These are phyloP conservation scores for Pythium folliculosum DNA, from an alignment of 352 stramenopile genomes.

Conservation along the genomic window DNA sequence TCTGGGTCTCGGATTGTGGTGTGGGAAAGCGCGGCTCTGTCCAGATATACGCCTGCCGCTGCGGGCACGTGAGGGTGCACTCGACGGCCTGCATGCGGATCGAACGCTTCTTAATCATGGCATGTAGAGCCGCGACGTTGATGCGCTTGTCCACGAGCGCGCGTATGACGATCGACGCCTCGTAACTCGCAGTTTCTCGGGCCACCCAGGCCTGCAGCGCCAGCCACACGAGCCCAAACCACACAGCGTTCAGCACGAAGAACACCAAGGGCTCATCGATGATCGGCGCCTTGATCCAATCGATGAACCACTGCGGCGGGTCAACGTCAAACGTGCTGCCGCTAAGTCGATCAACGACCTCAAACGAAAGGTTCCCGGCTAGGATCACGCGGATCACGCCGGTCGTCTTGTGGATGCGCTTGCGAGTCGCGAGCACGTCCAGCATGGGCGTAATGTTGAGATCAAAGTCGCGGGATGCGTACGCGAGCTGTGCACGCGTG, in stretches of 20 bases:
- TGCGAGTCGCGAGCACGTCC: constrained; percentile 62
- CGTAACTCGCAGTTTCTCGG: constrained; percentile 51
- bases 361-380: constrained; percentile 92
- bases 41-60: constrained; percentile 85
- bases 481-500: constrained; percentile 86
- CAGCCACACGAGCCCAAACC: constrained; percentile 67
- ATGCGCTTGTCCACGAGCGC: constrained; percentile 74
- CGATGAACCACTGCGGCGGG: constrained; percentile 83
- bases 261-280: constrained; percentile 68
- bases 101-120: constrained; percentile 42
- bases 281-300: constrained; percentile 72
- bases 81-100: constrained; percentile 41
- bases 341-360: constrained; percentile 94
- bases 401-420: constrained; percentile 63
- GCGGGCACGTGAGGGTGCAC: constrained; percentile 37
- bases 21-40: constrained; percentile 87
- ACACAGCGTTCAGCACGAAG: constrained; percentile 77
- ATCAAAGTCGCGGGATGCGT: constrained; percentile 87
- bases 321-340: constrained; percentile 90
- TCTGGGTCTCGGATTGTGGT: constrained; percentile 71
- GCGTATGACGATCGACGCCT: constrained; percentile 90
- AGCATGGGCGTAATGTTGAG: constrained; percentile 88
- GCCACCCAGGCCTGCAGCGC: constrained; percentile 48
- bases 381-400: constrained; percentile 93
- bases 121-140: constrained; percentile 44